Conservation (phyloP, 2,329 filamentous ascomycete species). For the Ilyonectria robusta region DNA sequence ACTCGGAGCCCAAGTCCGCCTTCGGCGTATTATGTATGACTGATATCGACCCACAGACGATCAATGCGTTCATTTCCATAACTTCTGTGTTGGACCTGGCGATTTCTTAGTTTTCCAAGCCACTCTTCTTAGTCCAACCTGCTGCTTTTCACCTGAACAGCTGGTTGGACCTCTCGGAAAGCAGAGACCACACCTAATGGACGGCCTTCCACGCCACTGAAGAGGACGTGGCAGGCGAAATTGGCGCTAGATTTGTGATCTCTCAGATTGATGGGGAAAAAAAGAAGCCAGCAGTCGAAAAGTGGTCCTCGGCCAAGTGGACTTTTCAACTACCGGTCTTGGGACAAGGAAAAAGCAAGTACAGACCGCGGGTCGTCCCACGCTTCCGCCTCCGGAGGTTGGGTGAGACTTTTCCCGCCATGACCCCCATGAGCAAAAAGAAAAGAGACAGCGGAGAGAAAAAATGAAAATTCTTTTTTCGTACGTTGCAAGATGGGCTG, state of each 20-base stretch:
- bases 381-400: slow-evolving; percentile 27
- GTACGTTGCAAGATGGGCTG: slow-evolving; percentile 16
- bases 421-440: slow-evolving; percentile 38
- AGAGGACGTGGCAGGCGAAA: slow-evolving; percentile 24
- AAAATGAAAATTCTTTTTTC: slow-evolving; percentile 32
- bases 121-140: slow-evolving; percentile 8
- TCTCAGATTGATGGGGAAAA: slow-evolving; percentile 33
- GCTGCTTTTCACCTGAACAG: slow-evolving; percentile 2
- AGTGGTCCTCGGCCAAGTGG: slow-evolving; percentile 28
- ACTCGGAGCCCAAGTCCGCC: not conserved
- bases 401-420: slow-evolving; percentile 35
- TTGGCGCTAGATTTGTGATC: slow-evolving; percentile 30
- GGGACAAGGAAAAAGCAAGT: slow-evolving; percentile 40
- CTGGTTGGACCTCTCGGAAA: slow-evolving; percentile 17
- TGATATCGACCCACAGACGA: slow-evolving; percentile 4
- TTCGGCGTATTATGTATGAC: slow-evolving; percentile 1
- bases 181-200: slow-evolving; percentile 20
- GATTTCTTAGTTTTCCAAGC: slow-evolving; percentile 14
- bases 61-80: slow-evolving; percentile 1
- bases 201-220: slow-evolving; percentile 24
- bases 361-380: slow-evolving; percentile 37
- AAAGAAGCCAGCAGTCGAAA: slow-evolving; percentile 24
- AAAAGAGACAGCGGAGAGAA: slow-evolving; percentile 33
- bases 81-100: slow-evolving; percentile 7
- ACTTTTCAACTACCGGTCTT: slow-evolving; percentile 44